Conservation (phyloP, 371 early-diverging fungal species). For the Paraphysoderma sedebokerense region DNA sequence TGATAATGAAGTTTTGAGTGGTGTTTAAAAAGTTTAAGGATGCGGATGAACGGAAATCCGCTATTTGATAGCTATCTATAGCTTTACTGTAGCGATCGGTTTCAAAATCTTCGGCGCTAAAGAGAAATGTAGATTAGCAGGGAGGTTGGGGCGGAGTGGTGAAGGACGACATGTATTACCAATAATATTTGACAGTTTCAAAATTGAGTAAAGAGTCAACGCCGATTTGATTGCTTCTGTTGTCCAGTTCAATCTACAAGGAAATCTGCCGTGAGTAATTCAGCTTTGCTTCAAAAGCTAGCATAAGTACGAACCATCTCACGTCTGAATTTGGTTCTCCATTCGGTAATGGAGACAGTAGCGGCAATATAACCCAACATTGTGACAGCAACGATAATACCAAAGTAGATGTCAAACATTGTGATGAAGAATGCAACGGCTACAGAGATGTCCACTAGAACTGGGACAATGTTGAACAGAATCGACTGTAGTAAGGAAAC, state of each 20-base stretch:
- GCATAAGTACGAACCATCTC: no score
- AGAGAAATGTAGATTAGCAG: no score
- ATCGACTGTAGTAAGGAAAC: constrained; percentile 62
- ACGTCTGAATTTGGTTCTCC: constrained; percentile 74
- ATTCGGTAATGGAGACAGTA: constrained; percentile 76
- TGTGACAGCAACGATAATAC: constrained; percentile 58
- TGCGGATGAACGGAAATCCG: constrained; percentile 52
- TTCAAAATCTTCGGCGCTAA: constrained; percentile 62
- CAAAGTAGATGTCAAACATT: constrained; percentile 37
- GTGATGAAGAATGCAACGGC: constrained; percentile 52
- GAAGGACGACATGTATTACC: no score
- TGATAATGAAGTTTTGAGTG: constrained; percentile 69
- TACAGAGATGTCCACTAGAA: constrained; percentile 66
- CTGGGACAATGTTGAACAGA: constrained; percentile 76
- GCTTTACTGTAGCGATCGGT: constrained; percentile 53
- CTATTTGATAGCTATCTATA: constrained; percentile 55
- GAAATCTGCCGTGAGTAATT: no score
- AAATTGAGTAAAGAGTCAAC: constrained; percentile 90
- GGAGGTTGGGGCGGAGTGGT: no score
- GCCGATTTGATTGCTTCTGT: constrained; percentile 48
- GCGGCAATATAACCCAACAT: constrained; percentile 66
- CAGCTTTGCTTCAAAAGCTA: no score
- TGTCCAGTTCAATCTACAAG: constrained; percentile 61
- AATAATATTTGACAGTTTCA: constrained; percentile 85
- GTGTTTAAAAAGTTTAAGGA: constrained; percentile 61